A percentile compares a stretch with the other conserved stretches of the same genome.
phyloP scores from a whole-genome alignment of 805 yeast genomes.

The Barnettozyma sp. region DNA sequence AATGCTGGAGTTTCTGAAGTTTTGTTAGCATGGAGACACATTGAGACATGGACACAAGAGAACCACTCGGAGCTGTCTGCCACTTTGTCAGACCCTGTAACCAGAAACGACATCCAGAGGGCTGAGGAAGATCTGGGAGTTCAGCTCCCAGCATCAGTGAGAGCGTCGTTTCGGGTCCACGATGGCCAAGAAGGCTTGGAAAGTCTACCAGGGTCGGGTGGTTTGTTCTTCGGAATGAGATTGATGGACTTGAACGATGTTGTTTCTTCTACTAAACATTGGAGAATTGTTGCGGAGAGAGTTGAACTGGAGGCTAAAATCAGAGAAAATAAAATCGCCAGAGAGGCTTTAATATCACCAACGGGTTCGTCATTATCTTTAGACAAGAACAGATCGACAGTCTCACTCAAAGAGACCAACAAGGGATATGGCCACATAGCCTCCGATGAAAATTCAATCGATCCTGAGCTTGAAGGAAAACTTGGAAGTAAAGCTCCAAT shows the following conservation, averaged over 20 bases:
- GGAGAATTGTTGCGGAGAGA: slow-evolving; percentile 68
- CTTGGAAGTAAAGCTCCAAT: slow-evolving; percentile 7
- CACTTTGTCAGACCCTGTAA: slow-evolving; percentile 71
- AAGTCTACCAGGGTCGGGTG: slow-evolving; percentile 57
- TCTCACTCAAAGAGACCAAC: slow-evolving; percentile 23
- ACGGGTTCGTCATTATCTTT: slow-evolving; percentile 22
- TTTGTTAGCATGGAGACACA: slow-evolving; percentile 80
- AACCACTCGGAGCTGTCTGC: slow-evolving; percentile 78
- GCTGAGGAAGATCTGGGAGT: slow-evolving; percentile 78
- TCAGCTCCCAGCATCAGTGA: slow-evolving; percentile 70
- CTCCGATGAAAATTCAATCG: slow-evolving; percentile 10
- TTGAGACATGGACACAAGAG: slow-evolving; percentile 74
- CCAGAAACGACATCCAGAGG: slow-evolving; percentile 69
- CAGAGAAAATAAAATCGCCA: slow-evolving; percentile 17
- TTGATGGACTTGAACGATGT: slow-evolving; percentile 77
- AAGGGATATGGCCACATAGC: slow-evolving; percentile 25
- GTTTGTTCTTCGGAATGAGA: slow-evolving; percentile 74
- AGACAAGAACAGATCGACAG: slow-evolving; percentile 17
- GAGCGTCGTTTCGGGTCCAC: slow-evolving; percentile 72
- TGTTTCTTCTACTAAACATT: slow-evolving; percentile 70
- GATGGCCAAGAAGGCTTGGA: slow-evolving; percentile 89
- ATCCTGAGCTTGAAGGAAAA: slow-evolving; percentile 19
- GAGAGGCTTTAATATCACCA: slow-evolving; percentile 22
- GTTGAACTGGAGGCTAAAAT: slow-evolving; percentile 25
- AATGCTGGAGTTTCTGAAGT: slow-evolving; percentile 68